These are phyloP conservation scores for Omphalotus guepiniiformis DNA, from an alignment of 768 basidiomycete genomes.

Conservation along the genomic window DNA sequence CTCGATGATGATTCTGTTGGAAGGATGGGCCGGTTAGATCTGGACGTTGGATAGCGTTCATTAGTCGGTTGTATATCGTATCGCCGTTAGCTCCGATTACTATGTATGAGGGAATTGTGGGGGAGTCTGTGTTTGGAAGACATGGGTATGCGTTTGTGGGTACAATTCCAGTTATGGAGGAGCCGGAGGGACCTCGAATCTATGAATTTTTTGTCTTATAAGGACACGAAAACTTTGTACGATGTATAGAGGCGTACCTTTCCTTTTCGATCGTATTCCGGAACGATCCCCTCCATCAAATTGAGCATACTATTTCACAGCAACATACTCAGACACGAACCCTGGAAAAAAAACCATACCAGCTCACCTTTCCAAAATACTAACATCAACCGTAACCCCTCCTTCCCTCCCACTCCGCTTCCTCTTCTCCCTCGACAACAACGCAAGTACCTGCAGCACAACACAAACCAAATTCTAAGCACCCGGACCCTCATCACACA, in stretches of 20 bases:
- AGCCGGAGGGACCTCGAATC: conserved; percentile 70
- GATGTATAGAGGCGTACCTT: conserved; percentile 35
- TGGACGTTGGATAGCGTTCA: conserved; percentile 52
- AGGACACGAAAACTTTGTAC: neutral
- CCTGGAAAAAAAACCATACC: neutral
- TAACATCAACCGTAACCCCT: conserved; percentile 67
- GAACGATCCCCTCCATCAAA: conserved; percentile 73
- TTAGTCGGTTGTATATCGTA: conserved; percentile 62
- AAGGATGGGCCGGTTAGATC: conserved; percentile 57
- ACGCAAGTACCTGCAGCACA: conserved; percentile 51
- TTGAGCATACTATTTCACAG: conserved; percentile 57
- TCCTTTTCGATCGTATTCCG: conserved; percentile 69
- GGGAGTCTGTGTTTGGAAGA: conserved; percentile 39
- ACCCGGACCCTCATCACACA: neutral
- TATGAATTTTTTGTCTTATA: conserved; percentile 16
- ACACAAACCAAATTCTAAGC: neutral
- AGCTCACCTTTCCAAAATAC: conserved; percentile 63
- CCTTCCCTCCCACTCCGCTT: conserved; percentile 21
- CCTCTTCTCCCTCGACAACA: conserved; percentile 43
- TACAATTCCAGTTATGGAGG: conserved; percentile 71
- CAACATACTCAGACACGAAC: neutral
- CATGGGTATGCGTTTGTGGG: conserved; percentile 75
- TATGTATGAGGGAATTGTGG: conserved; percentile 46
- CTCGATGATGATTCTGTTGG: conserved; percentile 56
- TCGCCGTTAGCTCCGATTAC: conserved; percentile 75